A percentile compares a stretch with the other conserved stretches of the same genome.
Conservation (phyloP, 768 basidiomycete genomes). For the Calocybe gangraenosa region DNA sequence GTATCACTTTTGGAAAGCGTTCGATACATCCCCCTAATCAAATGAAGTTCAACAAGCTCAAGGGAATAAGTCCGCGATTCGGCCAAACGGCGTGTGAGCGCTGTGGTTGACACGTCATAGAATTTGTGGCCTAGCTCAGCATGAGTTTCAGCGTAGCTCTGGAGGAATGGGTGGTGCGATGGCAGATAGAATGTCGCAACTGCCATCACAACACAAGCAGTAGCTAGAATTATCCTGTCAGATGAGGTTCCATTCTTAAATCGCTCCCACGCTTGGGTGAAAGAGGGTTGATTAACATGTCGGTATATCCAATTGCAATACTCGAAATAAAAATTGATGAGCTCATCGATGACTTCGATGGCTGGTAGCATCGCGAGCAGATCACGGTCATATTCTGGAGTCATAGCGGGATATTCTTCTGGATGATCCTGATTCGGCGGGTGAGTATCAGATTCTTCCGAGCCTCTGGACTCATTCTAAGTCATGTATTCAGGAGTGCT, state of each 20-base stretch:
- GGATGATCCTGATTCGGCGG: conserved; percentile 49
- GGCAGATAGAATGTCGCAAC: conserved; percentile 73
- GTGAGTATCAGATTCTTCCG: conserved; percentile 50
- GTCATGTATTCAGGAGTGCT: conserved; percentile 16
- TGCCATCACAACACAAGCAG: conserved; percentile 72
- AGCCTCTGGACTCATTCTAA: conserved; percentile 43
- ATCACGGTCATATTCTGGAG: conserved; percentile 67
- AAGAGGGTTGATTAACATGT: conserved; percentile 63
- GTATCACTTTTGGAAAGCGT: conserved; percentile 70
- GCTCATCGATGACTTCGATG: conserved; percentile 64
- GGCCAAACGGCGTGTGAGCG: conserved; percentile 56
- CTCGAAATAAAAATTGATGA: conserved; percentile 76
- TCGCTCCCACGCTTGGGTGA: conserved; percentile 63
- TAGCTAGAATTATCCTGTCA: conserved; percentile 68
- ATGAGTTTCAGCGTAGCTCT: conserved; percentile 43
- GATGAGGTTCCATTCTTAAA: conserved; percentile 65
- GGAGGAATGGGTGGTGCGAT: conserved; percentile 55
- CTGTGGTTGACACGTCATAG: conserved; percentile 63
- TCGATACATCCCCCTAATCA: conserved; percentile 69
- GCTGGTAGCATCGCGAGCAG: conserved; percentile 63
- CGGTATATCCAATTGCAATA: conserved; percentile 88
- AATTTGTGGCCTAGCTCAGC: conserved; percentile 64
- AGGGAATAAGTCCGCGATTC: conserved; percentile 61
- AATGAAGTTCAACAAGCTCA: conserved; percentile 71
- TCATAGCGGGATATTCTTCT: conserved; percentile 36